phyloP scores from a whole-genome alignment of 345 rosid species.

The Pistacia atlantica region DNA sequence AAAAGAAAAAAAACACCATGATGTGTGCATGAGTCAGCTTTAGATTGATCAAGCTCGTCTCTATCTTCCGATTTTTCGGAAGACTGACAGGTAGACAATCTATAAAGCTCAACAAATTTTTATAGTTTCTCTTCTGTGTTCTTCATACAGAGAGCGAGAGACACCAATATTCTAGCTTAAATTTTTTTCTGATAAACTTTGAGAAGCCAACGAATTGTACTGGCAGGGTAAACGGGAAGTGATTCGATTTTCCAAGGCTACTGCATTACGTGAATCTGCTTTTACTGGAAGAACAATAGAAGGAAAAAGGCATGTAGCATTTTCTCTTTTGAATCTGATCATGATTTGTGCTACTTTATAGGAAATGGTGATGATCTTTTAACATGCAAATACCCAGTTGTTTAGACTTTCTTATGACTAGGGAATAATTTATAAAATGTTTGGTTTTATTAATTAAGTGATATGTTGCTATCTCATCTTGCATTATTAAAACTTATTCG shows the following conservation, averaged over 20 bases:
- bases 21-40: slow-evolving; percentile 16
- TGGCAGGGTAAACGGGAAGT: background rate
- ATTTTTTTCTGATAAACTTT: background rate
- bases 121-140: background rate
- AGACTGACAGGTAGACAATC: background rate
- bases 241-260: background rate
- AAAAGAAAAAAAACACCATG: background rate
- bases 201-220: background rate
- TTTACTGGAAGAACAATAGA: background rate
- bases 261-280: background rate
- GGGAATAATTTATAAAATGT: background rate
- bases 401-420: no score
- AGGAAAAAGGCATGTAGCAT: background rate
- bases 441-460: background rate
- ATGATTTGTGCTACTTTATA: background rate
- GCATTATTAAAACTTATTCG: background rate
- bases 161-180: background rate
- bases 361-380: background rate
- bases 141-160: background rate
- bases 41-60: background rate
- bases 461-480: background rate
- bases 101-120: background rate
- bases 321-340: background rate
- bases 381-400: no score
- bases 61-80: background rate